phyloP scores from a whole-genome alignment of 805 yeast species.

The Wickerhamomyces strasburgensis region DNA sequence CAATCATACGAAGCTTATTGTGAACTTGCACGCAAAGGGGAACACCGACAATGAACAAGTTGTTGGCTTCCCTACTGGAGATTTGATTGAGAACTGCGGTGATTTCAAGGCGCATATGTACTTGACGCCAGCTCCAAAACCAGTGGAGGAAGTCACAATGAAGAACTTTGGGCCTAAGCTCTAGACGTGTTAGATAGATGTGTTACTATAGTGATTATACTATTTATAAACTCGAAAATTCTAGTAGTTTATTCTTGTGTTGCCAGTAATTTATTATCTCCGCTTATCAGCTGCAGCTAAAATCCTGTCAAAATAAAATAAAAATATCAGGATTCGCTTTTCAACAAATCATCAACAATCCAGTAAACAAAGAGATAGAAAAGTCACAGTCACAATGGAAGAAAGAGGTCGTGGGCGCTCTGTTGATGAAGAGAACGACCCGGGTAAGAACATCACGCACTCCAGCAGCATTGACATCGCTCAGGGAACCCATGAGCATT shows the following conservation, averaged over 20 bases:
- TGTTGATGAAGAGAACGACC: no score
- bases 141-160: conserved; percentile 33
- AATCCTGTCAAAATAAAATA: no score
- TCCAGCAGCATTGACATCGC: no score
- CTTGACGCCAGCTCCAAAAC: conserved; percentile 59
- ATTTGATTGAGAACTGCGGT: conserved; percentile 38
- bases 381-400: no score
- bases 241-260: background rate
- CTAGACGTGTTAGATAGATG: conserved; percentile 1
- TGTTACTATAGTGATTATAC: background rate
- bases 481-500: no score
- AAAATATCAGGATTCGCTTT: no score
- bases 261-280: no score
- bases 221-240: background rate
- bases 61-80: conserved; percentile 45
- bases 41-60: conserved; percentile 22
- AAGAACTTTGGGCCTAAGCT: conserved; percentile 17
- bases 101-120: conserved; percentile 51
- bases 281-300: no score
- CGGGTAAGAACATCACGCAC: no score
- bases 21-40: conserved; percentile 56
- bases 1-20: conserved; percentile 40
- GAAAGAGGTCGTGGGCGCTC: no score
- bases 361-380: no score
- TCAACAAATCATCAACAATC: no score